These are phyloP conservation scores for Macadamia integrifolia DNA, from an alignment of 164 flowering plant genomes.

Conservation along the genomic window DNA sequence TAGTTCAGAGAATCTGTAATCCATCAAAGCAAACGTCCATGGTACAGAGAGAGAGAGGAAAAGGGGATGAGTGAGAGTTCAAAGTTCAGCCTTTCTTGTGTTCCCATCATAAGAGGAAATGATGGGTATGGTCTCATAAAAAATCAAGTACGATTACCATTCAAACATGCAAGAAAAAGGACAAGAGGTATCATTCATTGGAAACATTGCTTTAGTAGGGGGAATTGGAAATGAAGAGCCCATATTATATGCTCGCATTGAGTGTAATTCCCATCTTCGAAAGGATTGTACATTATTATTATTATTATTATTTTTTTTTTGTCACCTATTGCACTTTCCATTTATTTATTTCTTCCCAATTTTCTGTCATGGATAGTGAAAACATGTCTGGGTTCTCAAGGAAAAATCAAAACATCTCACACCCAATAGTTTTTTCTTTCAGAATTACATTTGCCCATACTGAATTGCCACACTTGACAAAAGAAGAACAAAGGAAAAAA, in stretches of 20 bases:
- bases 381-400: not conserved
- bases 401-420: not conserved
- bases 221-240: conserved; percentile 13
- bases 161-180: conserved; percentile 1
- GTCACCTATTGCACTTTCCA: not conserved
- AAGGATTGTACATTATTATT: not conserved
- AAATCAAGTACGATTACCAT: conserved; percentile 6
- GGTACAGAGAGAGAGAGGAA: not conserved
- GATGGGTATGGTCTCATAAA: conserved; percentile 16
- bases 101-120: conserved; percentile 23
- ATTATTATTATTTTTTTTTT: not conserved
- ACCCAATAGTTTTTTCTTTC: not conserved
- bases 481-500: no score
- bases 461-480: no score
- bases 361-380: not conserved
- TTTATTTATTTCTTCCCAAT: not conserved
- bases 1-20: conserved; percentile 5
- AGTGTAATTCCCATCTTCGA: not conserved
- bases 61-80: conserved; percentile 5
- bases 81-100: conserved; percentile 6
- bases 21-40: not conserved
- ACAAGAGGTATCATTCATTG: conserved; percentile 3
- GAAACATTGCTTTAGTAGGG: conserved; percentile 3
- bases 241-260: conserved; percentile 13
- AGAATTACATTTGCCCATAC: not conserved